Conservation (phyloP, 768 basidiomycete genomes). For the Fomitopsis pulvina region DNA sequence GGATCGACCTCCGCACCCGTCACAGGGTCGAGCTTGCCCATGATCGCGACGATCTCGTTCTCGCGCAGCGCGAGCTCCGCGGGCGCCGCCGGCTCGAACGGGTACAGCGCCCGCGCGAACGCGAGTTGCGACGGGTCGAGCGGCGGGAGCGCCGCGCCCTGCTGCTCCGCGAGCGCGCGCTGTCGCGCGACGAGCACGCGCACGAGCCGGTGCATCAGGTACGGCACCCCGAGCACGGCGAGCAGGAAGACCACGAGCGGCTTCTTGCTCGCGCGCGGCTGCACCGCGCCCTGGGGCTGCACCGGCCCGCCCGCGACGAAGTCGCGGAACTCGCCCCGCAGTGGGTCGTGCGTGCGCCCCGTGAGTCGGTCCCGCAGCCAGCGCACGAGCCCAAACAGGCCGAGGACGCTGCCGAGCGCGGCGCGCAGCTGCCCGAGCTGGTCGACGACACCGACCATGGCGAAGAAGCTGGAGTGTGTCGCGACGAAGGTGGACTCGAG, state of each 20-base stretch:
- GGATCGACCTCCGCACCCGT: slow-evolving; percentile 67
- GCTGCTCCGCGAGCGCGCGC: slow-evolving; percentile 31
- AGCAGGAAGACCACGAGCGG: slow-evolving; percentile 91
- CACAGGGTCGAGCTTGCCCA: slow-evolving; percentile 68
- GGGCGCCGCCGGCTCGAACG: slow-evolving; percentile 67
- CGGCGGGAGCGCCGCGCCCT: slow-evolving; percentile 39
- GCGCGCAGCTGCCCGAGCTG: slow-evolving; percentile 90
- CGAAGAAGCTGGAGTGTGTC: slow-evolving; percentile 91
- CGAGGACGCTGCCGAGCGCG: slow-evolving; percentile 89
- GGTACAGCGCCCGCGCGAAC: slow-evolving; percentile 78
- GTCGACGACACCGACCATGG: slow-evolving; percentile 94
- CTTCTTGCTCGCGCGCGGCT: slow-evolving; percentile 73
- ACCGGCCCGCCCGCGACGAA: slow-evolving; percentile 65
- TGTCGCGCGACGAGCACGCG: slow-evolving; percentile 62
- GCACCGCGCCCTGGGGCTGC: slow-evolving; percentile 36
- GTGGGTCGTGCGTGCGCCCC: slow-evolving; percentile 30
- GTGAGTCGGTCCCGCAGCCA: slow-evolving; percentile 71
- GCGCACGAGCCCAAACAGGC: slow-evolving; percentile 81
- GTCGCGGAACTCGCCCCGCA: slow-evolving; percentile 67
- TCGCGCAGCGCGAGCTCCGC: slow-evolving; percentile 77
- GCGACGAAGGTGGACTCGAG: slow-evolving; percentile 98
- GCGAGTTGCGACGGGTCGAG: slow-evolving; percentile 75
- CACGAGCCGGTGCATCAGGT: slow-evolving; percentile 87
- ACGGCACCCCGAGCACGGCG: slow-evolving; percentile 89
- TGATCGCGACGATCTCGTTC: slow-evolving; percentile 91